Evolutionary conservation across 768 basidiomycete species (phyloP).

Genomic region (Myochromella boudieri): DNA sequence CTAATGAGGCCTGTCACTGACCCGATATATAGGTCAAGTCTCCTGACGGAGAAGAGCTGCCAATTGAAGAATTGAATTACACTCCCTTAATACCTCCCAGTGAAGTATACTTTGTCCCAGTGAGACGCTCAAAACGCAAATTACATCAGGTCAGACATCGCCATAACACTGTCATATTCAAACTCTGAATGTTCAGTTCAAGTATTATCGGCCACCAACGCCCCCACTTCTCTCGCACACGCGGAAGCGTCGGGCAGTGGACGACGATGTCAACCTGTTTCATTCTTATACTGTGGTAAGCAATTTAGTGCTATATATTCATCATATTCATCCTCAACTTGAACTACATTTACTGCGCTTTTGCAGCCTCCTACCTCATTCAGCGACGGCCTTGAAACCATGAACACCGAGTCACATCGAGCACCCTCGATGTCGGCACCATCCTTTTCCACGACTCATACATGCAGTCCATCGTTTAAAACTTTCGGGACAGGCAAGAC

Average conservation of each 20-base stretch:
- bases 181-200: too few species aligned
- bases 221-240: slow-evolving; percentile 44
- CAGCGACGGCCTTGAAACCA: neutral
- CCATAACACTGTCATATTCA: too few species aligned
- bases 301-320: too few species aligned
- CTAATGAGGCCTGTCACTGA: neutral
- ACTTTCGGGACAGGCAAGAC: slow-evolving; percentile 40
- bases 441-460: slow-evolving; percentile 21
- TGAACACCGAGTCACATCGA: slow-evolving; percentile 2
- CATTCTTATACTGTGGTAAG: slow-evolving; percentile 4
- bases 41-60: slow-evolving; percentile 8
- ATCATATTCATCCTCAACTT: too few species aligned
- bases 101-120: slow-evolving; percentile 5
- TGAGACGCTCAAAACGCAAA: slow-evolving; percentile 19
- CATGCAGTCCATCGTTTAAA: slow-evolving; percentile 30
- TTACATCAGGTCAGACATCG: slow-evolving; percentile 25
- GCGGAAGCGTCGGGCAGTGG: slow-evolving; percentile 31
- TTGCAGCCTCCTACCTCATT: slow-evolving; percentile 8
- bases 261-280: slow-evolving; percentile 13
- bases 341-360: neutral
- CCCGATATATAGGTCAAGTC: slow-evolving; percentile 6
- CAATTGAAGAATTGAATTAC: slow-evolving; percentile 2
- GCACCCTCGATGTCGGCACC: slow-evolving; percentile 9
- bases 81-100: slow-evolving; percentile 6
- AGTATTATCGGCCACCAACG: slow-evolving; percentile 61